Evolutionary conservation across 2,329 filamentous ascomycete genomes (phyloP).

Genomic region (Scedosporium boydii): DNA sequence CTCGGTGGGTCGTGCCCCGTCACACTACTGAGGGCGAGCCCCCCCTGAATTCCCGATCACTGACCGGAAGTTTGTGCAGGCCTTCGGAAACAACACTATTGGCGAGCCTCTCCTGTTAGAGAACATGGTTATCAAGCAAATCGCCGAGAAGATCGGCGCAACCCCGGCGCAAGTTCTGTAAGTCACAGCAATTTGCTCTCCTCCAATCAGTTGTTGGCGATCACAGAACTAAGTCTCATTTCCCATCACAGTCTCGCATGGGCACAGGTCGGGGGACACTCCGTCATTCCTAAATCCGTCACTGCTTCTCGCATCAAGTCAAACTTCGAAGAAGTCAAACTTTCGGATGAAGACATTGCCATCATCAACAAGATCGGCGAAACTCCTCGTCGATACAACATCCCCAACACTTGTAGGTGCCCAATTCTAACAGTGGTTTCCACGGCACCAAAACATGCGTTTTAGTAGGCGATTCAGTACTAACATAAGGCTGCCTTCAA

Average conservation of each 20-base stretch:
- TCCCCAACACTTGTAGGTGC: slow-evolving; percentile 31
- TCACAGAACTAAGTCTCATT: background rate
- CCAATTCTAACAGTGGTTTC: background rate
- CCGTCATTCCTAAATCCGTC: slow-evolving; percentile 68
- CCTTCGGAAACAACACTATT: slow-evolving; percentile 36
- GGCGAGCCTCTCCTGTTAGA: slow-evolving; percentile 45
- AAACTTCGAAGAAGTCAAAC: slow-evolving; percentile 61
- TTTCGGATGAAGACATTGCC: slow-evolving; percentile 47
- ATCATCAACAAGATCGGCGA: slow-evolving; percentile 54
- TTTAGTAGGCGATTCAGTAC: background rate
- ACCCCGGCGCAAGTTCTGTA: slow-evolving; percentile 32
- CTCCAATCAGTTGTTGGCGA: background rate
- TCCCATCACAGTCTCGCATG: slow-evolving; percentile 36
- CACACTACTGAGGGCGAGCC: background rate
- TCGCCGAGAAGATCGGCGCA: slow-evolving; percentile 39
- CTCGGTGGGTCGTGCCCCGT: slow-evolving; percentile 23
- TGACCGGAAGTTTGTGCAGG: slow-evolving; percentile 8
- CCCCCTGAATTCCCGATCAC: too few species aligned
- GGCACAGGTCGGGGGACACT: slow-evolving; percentile 50
- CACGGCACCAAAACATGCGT: background rate
- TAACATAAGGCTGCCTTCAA: slow-evolving; percentile 12
- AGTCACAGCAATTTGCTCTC: background rate
- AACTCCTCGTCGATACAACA: slow-evolving; percentile 33
- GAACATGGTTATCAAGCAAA: slow-evolving; percentile 42
- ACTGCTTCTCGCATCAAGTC: slow-evolving; percentile 56